phyloP scores from a whole-genome alignment of 345 rosid genomes.

The Punica granatum region DNA sequence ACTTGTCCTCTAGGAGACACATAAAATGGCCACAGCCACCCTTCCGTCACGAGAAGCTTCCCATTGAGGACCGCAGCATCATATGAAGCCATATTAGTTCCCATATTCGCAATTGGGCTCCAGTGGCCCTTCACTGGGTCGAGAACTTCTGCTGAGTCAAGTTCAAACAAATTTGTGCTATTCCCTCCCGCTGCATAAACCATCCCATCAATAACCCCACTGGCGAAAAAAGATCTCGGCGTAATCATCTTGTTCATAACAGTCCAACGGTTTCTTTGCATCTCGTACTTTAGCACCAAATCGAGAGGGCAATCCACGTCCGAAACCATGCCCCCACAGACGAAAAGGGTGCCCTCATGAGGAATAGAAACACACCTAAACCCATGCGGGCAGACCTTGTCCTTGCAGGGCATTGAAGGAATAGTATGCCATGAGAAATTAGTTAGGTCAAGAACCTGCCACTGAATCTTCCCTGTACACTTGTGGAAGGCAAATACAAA shows the following conservation, averaged over 20 bases:
- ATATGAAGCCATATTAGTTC: constrained; percentile 69
- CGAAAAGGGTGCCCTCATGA: constrained; percentile 51
- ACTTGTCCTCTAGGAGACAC: constrained; percentile 83
- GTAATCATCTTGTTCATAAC: constrained; percentile 54
- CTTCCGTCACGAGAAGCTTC: constrained; percentile 78
- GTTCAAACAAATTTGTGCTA: constrained; percentile 59
- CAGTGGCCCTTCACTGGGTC: constrained; percentile 62
- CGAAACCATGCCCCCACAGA: constrained; percentile 81
- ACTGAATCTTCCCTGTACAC: constrained; percentile 67
- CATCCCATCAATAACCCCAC: constrained; percentile 64
- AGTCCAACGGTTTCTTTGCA: constrained; percentile 75
- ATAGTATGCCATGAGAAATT: constrained; percentile 73
- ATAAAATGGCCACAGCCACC: constrained; percentile 91
- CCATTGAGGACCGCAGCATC: constrained; percentile 78
- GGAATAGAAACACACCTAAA: constrained; percentile 62
- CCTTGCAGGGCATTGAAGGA: constrained; percentile 79
- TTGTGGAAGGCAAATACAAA: constrained; percentile 67
- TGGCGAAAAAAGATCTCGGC: constrained; percentile 70
- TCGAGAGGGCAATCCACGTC: constrained; percentile 77
- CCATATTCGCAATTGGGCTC: constrained; percentile 56
- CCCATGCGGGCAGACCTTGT: constrained; percentile 72
- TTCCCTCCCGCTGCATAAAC: constrained; percentile 85
- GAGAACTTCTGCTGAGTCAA: constrained; percentile 65
- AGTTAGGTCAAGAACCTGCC: constrained; percentile 75
- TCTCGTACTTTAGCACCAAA: constrained; percentile 67